Evolutionary conservation across 305 asterid genomes (phyloP).

Genomic region (Fraxinus xanthoxyloides): DNA sequence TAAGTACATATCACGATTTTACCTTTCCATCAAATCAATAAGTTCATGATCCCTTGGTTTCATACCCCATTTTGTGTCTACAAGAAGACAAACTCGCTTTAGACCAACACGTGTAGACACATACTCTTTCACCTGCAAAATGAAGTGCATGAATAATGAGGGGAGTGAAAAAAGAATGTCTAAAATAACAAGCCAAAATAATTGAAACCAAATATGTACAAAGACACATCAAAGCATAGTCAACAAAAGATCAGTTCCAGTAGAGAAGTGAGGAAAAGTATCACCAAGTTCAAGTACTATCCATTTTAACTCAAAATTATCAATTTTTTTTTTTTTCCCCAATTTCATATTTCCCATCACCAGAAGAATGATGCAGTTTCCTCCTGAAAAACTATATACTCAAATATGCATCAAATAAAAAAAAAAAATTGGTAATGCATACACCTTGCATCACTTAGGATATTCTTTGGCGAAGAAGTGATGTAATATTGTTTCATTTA

Average conservation of each 20-base stretch:
- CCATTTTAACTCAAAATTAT: not conserved
- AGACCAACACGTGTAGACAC: conserved; percentile 72
- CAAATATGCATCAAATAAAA: not conserved
- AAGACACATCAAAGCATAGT: conserved; percentile 7
- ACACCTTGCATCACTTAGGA: not conserved
- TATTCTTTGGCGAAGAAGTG: not conserved
- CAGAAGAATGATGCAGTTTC: not conserved
- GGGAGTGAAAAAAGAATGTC: conserved; percentile 9
- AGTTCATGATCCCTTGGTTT: conserved; percentile 90
- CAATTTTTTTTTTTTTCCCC: not conserved
- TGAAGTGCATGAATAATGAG: conserved; percentile 2
- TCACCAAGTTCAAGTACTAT: not conserved
- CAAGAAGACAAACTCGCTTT: conserved; percentile 82
- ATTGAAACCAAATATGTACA: conserved; percentile 13
- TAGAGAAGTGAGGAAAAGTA: conserved; percentile 1
- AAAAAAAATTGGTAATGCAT: not conserved
- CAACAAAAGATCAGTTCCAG: not conserved
- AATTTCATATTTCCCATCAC: not conserved
- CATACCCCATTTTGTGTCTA: conserved; percentile 99
- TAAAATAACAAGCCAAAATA: conserved; percentile 2
- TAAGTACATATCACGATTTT: not conserved
- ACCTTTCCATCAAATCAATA: conserved; percentile 95
- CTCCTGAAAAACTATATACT: not conserved
- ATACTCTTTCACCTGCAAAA: conserved; percentile 92
- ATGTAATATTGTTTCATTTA: not conserved